Conservation (phyloP, 768 basidiomycete genomes). For the Lactifluus pinguis region DNA sequence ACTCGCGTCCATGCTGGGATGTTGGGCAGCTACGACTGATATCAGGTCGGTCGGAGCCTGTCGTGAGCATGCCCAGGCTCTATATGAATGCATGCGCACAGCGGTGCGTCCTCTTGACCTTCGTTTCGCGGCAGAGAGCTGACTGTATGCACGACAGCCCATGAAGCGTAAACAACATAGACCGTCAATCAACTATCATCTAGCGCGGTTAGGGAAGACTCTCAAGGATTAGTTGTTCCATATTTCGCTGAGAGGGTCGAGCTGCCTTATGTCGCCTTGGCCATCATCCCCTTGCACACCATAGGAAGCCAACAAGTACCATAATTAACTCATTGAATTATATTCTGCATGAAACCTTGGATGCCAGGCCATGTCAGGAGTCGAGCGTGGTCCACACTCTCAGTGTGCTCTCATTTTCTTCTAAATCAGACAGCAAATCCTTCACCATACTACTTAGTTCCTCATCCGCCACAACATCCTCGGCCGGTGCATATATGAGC, state of each 20-base stretch:
- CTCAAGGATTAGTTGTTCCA: constrained; percentile 34
- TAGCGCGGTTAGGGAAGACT: constrained; percentile 68
- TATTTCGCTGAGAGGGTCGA: neutral
- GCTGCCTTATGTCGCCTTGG: neutral
- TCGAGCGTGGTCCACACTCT: constrained; percentile 20
- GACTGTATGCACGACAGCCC: constrained; percentile 37
- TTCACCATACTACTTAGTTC: constrained; percentile 10
- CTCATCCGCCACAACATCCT: constrained; percentile 20
- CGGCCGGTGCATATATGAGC: constrained; percentile 17
- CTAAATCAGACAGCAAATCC: constrained; percentile 14
- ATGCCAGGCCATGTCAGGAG: constrained; percentile 4
- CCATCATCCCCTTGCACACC: neutral
- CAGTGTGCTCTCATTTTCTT: constrained; percentile 16
- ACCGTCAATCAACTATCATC: constrained; percentile 84
- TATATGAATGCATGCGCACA: constrained; percentile 81
- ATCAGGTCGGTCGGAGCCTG: constrained; percentile 46
- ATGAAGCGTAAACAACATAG: constrained; percentile 56
- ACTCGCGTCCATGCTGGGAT: constrained; percentile 71
- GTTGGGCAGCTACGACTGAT: constrained; percentile 75
- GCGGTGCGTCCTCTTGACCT: constrained; percentile 42
- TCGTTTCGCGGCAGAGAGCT: neutral
- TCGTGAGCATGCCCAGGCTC: constrained; percentile 44
- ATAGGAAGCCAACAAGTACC: neutral
- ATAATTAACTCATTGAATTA: neutral
- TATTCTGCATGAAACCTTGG: neutral